Evolutionary conservation across 1,284 basidiomycete species (phyloP).

Genomic region (Stereum hirsutum): DNA sequence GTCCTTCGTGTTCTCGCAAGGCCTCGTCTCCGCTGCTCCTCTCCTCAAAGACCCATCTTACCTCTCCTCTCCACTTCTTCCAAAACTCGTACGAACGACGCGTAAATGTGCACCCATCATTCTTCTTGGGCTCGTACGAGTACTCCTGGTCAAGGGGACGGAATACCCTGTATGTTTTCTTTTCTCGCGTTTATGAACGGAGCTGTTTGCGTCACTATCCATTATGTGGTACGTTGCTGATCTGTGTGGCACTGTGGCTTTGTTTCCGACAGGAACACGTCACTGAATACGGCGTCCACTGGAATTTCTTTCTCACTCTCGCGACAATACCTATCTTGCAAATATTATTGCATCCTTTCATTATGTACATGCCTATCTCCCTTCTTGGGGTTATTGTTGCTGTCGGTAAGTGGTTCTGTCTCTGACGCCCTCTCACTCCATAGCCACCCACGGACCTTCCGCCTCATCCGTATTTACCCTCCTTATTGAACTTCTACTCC

Average conservation of each 20-base stretch:
- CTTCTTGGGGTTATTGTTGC: conserved; percentile 59
- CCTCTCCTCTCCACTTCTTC: conserved; percentile 35
- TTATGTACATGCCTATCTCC: conserved; percentile 48
- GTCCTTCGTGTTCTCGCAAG: conserved; percentile 93
- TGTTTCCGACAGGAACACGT: conserved; percentile 71
- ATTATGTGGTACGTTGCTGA: neutral
- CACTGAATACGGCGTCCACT: conserved; percentile 93
- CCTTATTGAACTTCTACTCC: neutral
- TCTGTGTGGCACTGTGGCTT: neutral
- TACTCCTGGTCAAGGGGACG: conserved; percentile 84
- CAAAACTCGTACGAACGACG: conserved; percentile 41
- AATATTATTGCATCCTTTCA: conserved; percentile 58
- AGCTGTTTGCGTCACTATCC: too few species aligned
- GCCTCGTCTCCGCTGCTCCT: conserved; percentile 79
- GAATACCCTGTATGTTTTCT: conserved; percentile 78
- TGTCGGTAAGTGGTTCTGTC: conserved; percentile 35
- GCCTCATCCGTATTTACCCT: neutral
- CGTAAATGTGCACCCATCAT: conserved; percentile 66
- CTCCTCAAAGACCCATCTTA: conserved; percentile 52
- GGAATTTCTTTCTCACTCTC: conserved; percentile 98
- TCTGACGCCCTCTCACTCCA: too few species aligned
- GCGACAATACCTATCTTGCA: conserved; percentile 75
- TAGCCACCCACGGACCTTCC: too few species aligned
- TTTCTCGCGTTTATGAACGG: too few species aligned
- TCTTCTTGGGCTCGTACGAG: conserved; percentile 67